A percentile compares a stretch with the other conserved stretches of the same genome.
These are phyloP conservation scores for Canavalia gladiata DNA, from an alignment of 306 rosid species.

Conservation along the genomic window DNA sequence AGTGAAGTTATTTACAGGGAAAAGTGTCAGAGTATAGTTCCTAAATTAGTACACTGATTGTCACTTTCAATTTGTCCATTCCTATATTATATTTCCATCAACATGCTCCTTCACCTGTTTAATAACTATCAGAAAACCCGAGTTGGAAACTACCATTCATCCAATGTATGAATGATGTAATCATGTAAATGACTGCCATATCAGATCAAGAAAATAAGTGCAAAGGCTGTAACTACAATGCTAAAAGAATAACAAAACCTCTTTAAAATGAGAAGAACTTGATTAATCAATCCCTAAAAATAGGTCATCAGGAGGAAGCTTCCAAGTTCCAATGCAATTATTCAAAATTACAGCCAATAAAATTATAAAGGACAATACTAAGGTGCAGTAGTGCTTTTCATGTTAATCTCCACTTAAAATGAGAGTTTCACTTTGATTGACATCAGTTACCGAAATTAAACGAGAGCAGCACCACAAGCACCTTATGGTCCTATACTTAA, in stretches of 20 bases:
- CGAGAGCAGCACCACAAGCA: too few relatives aligned
- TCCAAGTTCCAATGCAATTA: conserved; percentile 43
- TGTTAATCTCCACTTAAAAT: too few relatives aligned
- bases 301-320: conserved; percentile 3
- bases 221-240: conserved; percentile 22
- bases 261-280: conserved; percentile 13
- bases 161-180: conserved; percentile 5
- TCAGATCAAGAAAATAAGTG: background rate
- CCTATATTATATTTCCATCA: background rate
- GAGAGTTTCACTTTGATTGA: too few relatives aligned
- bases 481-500: too few relatives aligned
- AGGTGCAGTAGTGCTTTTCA: too few relatives aligned
- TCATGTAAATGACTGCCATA: background rate
- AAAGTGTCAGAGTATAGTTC: background rate
- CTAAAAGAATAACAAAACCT: conserved; percentile 21
- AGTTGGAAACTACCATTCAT: conserved; percentile 5
- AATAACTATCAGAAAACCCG: background rate
- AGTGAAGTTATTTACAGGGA: background rate
- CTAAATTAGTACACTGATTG: background rate
- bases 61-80: background rate
- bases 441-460: too few relatives aligned
- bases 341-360: conserved; percentile 45
- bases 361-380: background rate
- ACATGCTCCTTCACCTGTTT: background rate
- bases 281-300: background rate